Conservation (phyloP, 2,329 filamentous ascomycete genomes). For the Ceratocystis huliohia region DNA sequence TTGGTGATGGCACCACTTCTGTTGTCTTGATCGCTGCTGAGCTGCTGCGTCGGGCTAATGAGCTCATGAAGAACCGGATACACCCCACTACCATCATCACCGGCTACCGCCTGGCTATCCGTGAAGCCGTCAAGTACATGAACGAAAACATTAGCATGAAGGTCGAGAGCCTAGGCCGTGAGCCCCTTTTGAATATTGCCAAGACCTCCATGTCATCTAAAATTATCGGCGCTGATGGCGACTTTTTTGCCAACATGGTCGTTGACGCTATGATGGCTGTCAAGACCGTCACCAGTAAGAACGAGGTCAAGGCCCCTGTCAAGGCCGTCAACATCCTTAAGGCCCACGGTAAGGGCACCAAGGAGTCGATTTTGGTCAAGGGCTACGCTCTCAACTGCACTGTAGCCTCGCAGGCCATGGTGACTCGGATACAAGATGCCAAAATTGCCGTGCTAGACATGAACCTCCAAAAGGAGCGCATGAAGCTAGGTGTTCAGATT, state of each 20-base stretch:
- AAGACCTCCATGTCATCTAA: conserved; percentile 99
- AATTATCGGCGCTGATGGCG: conserved; percentile 88
- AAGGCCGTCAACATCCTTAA: conserved; percentile 99
- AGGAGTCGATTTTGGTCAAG: conserved; percentile 82
- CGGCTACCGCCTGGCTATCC: conserved; percentile 85
- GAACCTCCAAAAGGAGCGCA: conserved; percentile 96
- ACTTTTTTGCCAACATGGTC: conserved; percentile 95
- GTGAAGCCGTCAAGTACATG: conserved; percentile 97
- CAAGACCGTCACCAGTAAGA: conserved; percentile 81
- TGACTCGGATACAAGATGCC: conserved; percentile 77
- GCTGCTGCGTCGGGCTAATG: conserved; percentile 83
- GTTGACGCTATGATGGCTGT: conserved; percentile 94
- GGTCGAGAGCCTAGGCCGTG: conserved; percentile 79
- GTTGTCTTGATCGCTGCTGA: conserved; percentile 96
- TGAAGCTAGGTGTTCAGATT: conserved; percentile 98
- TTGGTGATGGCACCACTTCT: conserved; percentile 94
- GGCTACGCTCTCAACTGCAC: conserved; percentile 98
- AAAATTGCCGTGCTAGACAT: conserved; percentile 97
- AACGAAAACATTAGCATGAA: conserved; percentile 96
- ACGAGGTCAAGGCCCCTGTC: conserved; percentile 90
- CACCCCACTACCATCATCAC: conserved; percentile 99
- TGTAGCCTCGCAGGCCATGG: conserved; percentile 96
- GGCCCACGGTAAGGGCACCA: conserved; percentile 84
- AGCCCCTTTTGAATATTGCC: conserved; percentile 85
- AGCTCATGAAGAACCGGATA: conserved; percentile 99